These are phyloP conservation scores for Dryas drummondii DNA, from an alignment of 306 rosid species.

Conservation along the genomic window DNA sequence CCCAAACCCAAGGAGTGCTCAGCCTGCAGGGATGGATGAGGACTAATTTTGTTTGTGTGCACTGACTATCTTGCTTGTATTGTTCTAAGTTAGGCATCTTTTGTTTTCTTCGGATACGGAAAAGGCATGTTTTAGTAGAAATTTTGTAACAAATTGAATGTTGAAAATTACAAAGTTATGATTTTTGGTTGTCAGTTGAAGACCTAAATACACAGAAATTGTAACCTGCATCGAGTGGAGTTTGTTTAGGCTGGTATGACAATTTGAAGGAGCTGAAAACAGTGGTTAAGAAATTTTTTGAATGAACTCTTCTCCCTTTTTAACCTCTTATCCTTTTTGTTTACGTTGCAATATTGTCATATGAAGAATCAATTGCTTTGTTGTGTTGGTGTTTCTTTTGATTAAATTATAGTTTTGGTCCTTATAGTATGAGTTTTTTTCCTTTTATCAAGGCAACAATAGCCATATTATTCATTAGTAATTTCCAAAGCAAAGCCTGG, in stretches of 20 bases:
- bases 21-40: slow-evolving; percentile 89
- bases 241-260: background rate
- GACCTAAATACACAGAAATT: background rate
- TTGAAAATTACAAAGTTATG: background rate
- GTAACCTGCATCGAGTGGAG: background rate
- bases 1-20: slow-evolving; percentile 50
- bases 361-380: too few species aligned
- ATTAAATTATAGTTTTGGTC: too few species aligned
- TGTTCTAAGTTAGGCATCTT: slow-evolving; percentile 25
- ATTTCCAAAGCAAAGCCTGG: too few species aligned
- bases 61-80: slow-evolving; percentile 17
- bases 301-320: background rate
- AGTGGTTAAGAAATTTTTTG: background rate
- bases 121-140: background rate
- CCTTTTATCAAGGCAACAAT: too few species aligned
- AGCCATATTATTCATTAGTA: too few species aligned
- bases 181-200: slow-evolving; percentile 3
- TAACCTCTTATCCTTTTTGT: too few species aligned
- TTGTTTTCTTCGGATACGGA: slow-evolving; percentile 22
- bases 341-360: too few species aligned
- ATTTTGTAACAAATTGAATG: too few species aligned
- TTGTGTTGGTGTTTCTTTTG: too few species aligned
- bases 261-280: background rate
- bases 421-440: too few species aligned
- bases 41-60: slow-evolving; percentile 34